A percentile compares a stretch with the other conserved stretches of the same genome.
These are phyloP conservation scores for Sporothrix luriei DNA, from an alignment of 2,329 filamentous ascomycete species.

Conservation along the genomic window DNA sequence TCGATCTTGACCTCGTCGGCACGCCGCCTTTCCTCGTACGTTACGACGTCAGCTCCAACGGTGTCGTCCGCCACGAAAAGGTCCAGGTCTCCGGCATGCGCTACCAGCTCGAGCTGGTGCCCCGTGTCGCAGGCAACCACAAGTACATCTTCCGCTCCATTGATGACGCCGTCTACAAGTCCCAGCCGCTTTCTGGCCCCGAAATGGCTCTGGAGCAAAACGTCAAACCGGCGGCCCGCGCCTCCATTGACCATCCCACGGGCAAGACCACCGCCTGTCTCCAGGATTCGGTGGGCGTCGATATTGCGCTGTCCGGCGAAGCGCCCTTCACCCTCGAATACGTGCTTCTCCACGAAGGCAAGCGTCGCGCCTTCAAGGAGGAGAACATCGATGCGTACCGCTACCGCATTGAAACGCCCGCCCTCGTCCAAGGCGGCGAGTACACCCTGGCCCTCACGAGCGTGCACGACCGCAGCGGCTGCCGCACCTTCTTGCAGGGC, in stretches of 20 bases:
- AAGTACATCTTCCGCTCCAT: conserved; percentile 82
- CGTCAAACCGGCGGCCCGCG: conserved; percentile 89
- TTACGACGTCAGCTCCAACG: conserved; percentile 71
- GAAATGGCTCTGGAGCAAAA: conserved; percentile 76
- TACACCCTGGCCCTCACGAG: conserved; percentile 85
- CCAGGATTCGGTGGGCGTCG: conserved; percentile 74
- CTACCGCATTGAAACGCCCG: conserved; percentile 74
- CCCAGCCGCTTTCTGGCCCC: conserved; percentile 62
- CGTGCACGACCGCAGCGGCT: conserved; percentile 82
- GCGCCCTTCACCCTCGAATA: conserved; percentile 88
- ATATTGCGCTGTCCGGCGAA: conserved; percentile 77
- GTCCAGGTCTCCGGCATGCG: conserved; percentile 70
- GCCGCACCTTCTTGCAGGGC: conserved; percentile 76
- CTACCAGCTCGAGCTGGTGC: conserved; percentile 81
- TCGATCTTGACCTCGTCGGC: conserved; percentile 86
- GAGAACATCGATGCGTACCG: conserved; percentile 63
- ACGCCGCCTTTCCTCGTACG: conserved; percentile 86
- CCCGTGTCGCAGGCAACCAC: conserved; percentile 79
- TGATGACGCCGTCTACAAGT: conserved; percentile 78
- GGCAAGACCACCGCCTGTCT: conserved; percentile 72
- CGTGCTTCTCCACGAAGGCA: conserved; percentile 87
- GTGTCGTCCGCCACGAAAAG: conserved; percentile 56
- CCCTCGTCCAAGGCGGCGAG: conserved; percentile 78
- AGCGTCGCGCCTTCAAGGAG: conserved; percentile 69
- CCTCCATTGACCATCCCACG: conserved; percentile 63